phyloP scores from a whole-genome alignment of 805 yeast species.

The Peterozyma xylosa region DNA sequence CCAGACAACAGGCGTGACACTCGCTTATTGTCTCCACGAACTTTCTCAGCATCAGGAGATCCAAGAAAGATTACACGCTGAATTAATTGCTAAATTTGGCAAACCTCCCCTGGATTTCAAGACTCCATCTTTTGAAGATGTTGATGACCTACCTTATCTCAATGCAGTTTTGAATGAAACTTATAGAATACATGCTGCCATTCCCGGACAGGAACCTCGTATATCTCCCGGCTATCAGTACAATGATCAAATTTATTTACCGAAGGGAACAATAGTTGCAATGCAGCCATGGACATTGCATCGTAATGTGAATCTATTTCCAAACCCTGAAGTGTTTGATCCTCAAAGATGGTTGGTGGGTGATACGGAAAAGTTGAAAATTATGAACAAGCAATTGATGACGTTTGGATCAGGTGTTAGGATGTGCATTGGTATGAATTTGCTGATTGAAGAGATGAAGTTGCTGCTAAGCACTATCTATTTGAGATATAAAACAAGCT shows the following conservation, averaged over 20 bases:
- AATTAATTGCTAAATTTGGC: constrained; percentile 32
- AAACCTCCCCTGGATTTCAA: constrained; percentile 15
- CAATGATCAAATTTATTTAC: constrained; percentile 25
- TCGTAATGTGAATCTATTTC: constrained; percentile 40
- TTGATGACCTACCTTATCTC: constrained; percentile 50
- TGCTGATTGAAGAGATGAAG: constrained; percentile 63
- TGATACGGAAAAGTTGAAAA: constrained; percentile 27
- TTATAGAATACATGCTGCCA: constrained; percentile 57
- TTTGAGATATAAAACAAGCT: constrained; percentile 29
- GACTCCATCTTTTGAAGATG: constrained; percentile 23
- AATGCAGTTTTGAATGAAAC: constrained; percentile 59
- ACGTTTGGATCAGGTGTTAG: constrained; percentile 69
- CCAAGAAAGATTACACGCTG: constrained; percentile 41
- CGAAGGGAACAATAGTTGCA: constrained; percentile 48
- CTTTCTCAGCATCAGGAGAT: constrained; percentile 39
- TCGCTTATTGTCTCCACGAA: constrained; percentile 53
- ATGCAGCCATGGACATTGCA: constrained; percentile 65
- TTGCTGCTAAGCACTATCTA: constrained; percentile 45
- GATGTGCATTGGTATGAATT: constrained; percentile 68
- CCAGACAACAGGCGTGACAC: constrained; percentile 63
- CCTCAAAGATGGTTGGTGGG: constrained; percentile 58
- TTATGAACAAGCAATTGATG: constrained; percentile 48
- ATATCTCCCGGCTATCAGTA: constrained; percentile 29
- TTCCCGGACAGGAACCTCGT: constrained; percentile 71
- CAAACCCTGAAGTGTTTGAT: constrained; percentile 40